Evolutionary conservation across 2,329 filamentous ascomycete genomes (phyloP).

Genomic region (Sclerotiophoma versabilis): DNA sequence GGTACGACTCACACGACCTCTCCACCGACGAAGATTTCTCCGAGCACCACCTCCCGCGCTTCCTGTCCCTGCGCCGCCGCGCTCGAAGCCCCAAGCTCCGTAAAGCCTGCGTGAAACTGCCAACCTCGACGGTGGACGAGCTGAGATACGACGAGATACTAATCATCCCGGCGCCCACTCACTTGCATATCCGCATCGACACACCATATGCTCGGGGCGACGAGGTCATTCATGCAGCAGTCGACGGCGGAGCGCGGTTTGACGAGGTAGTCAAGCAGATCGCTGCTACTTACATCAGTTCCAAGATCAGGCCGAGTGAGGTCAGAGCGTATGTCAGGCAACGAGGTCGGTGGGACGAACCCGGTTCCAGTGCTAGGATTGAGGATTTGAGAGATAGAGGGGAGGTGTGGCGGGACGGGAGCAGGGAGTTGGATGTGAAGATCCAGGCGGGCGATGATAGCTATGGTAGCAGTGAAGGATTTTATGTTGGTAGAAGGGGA

Average conservation of each 20-base stretch:
- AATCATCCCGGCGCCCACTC: neutral
- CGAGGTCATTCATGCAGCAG: neutral
- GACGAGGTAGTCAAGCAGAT: neutral
- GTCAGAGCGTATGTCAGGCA: neutral
- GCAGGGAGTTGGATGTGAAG: neutral
- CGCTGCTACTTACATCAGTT: neutral
- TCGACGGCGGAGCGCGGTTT: neutral
- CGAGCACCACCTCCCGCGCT: neutral
- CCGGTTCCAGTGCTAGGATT: neutral
- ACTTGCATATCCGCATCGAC: neutral
- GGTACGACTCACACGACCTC: neutral
- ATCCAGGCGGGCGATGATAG: neutral
- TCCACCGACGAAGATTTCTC: neutral
- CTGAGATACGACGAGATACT: neutral
- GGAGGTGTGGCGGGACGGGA: neutral
- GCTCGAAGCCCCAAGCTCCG: neutral
- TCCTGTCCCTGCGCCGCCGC: neutral
- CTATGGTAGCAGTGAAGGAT: neutral
- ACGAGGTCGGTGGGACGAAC: constrained; percentile 1
- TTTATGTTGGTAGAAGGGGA: neutral
- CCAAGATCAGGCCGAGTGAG: neutral
- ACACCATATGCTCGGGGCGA: neutral
- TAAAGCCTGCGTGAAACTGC: neutral
- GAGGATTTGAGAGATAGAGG: neutral
- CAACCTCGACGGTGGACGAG: neutral